phyloP scores from a whole-genome alignment of 148 eudicot genomes.

The Oxyria digyna region DNA sequence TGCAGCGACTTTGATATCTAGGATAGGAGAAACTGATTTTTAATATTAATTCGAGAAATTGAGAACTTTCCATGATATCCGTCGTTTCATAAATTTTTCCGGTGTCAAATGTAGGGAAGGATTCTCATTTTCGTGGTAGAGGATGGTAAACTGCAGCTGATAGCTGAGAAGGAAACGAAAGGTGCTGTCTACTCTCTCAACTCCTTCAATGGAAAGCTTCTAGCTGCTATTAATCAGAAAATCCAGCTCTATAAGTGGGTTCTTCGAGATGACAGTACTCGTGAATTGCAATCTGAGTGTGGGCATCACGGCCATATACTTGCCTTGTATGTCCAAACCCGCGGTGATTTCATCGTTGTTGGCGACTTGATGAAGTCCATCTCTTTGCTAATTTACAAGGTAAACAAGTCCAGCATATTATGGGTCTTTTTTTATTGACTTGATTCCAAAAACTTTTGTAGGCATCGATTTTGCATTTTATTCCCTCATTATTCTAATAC shows the following conservation, averaged over 20 bases:
- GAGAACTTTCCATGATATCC: neutral
- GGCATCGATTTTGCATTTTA: neutral
- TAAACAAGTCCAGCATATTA: conserved; percentile 17
- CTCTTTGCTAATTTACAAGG: conserved; percentile 87
- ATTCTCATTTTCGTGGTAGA: conserved; percentile 74
- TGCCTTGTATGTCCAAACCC: conserved; percentile 91
- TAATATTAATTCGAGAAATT: neutral
- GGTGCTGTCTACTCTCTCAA: conserved; percentile 89
- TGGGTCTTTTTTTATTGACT: neutral
- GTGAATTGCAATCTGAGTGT: conserved; percentile 87
- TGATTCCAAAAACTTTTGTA: neutral
- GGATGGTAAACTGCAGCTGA: conserved; percentile 81
- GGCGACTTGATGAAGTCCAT: conserved; percentile 98
- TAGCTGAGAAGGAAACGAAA: conserved; percentile 94
- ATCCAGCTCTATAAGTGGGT: conserved; percentile 93
- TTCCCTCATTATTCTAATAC: neutral
- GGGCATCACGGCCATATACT: conserved; percentile 98
- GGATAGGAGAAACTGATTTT: neutral
- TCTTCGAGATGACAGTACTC: conserved; percentile 91
- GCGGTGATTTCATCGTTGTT: conserved; percentile 94
- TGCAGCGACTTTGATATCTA: neutral
- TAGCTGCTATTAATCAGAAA: conserved; percentile 96
- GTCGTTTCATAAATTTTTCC: neutral
- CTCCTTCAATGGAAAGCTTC: conserved; percentile 86
- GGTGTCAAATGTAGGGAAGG: conserved; percentile 46